Evolutionary conservation across 164 flowering plant genomes (phyloP), one percentile per base, ranked within the genome.

Genomic region (Warburgia ugandensis): DNA sequence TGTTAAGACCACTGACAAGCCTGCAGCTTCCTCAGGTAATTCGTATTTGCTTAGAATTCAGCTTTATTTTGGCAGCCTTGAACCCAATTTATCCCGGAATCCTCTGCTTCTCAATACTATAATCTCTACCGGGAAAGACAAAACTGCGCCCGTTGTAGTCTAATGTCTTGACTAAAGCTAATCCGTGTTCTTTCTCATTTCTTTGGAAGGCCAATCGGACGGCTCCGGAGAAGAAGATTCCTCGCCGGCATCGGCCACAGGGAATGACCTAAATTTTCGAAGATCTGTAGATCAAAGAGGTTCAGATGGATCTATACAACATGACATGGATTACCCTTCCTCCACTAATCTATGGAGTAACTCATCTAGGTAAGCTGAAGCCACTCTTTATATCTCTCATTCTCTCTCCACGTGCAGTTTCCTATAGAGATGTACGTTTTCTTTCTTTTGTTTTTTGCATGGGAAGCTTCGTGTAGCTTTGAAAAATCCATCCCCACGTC

Each of bases 21-120:
- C 84, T 58, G 83, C 85, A 58, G 80, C 79, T 64, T 80, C 91
- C 27, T 78, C 86, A 75, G 86, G 91, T 83, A 74, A 71, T 64
- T 67, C 73, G 63, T 65, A 66, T 65, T n/a, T 67, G 72, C 68
- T 72, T 63, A 53, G 57, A 26, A 4, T 17, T 23, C 44, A 33
- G 17, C n/a, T n/a, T n/a, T n/a, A n/a, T 28, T 39, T n/a, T n/a
- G n/a, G n/a, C n/a, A n/a, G n/a, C 53, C 28, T 32, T 36, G 56
- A 30, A 26, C 31, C 65, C 43, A 49, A 58, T n/a, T 36, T 68
- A 58, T 21, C 13, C 22, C 39, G 51, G 29, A 42, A n/a, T 33
- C 44, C n/a, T n/a, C n/a, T 49, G 29, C 30, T 47, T 49, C 41
- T 22, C 40, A 45, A 52, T 39, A 48, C 53, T 43, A 31, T 26